A percentile compares a stretch with the other conserved stretches of the same genome.
These are phyloP conservation scores for Fusarium sp. DNA, from an alignment of 2,329 filamentous ascomycete species.

Conservation along the genomic window DNA sequence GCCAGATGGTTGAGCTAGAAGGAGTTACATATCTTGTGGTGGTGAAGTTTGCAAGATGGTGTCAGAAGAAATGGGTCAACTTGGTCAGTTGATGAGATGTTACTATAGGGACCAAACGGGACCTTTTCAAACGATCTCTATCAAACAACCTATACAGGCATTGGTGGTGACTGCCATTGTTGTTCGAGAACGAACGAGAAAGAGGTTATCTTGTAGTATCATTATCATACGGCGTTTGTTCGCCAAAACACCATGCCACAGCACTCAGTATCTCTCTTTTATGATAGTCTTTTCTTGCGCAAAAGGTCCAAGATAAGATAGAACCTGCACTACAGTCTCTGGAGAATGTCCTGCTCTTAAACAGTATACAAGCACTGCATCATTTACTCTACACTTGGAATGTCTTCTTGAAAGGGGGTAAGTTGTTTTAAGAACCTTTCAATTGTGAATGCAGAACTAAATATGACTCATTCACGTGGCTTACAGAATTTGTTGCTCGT, in stretches of 20 bases:
- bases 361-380: too few species aligned
- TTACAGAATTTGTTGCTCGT: background rate
- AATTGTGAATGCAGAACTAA: background rate
- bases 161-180: conserved; percentile 19
- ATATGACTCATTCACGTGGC: background rate
- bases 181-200: conserved; percentile 4
- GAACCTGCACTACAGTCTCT: background rate
- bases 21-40: background rate
- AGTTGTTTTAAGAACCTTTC: background rate
- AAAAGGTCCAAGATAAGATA: background rate
- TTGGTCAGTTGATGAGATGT: background rate
- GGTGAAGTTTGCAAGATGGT: background rate
- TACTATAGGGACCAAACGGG: background rate
- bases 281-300: background rate
- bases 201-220: too few species aligned
- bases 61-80: background rate
- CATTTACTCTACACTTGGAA: background rate
- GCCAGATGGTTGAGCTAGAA: background rate
- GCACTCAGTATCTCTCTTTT: background rate
- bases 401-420: background rate
- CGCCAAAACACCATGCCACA: background rate
- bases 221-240: background rate
- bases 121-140: conserved; percentile 10
- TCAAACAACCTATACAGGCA: conserved; percentile 9
- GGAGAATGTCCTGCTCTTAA: background rate